Evolutionary conservation across 306 rosid species (phyloP).

Genomic region (Cucurbita argyrosperma): DNA sequence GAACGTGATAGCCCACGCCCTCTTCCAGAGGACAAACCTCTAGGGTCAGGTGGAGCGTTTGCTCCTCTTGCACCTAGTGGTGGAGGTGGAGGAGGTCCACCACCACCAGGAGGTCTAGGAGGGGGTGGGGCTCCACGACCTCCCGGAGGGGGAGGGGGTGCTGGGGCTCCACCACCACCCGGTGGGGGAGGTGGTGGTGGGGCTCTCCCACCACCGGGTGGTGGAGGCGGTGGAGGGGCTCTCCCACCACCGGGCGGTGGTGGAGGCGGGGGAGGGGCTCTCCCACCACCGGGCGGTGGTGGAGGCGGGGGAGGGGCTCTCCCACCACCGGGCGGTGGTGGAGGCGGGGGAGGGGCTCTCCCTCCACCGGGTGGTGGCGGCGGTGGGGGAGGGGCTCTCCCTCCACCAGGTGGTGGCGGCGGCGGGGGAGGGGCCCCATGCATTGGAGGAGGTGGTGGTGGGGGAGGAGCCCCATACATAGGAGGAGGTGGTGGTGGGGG

Average conservation of each 20-base stretch:
- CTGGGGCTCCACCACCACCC: background rate
- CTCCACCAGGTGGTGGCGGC: constrained; percentile 17
- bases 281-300: constrained; percentile 14
- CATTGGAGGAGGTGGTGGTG: background rate
- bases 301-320: constrained; percentile 49
- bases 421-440: background rate
- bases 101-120: constrained; percentile 52
- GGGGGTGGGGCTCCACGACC: constrained; percentile 23
- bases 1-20: constrained; percentile 81
- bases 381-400: constrained; percentile 2
- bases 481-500: background rate
- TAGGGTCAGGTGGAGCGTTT: constrained; percentile 25
- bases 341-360: constrained; percentile 8
- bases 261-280: constrained; percentile 24
- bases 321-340: constrained; percentile 1
- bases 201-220: constrained; percentile 15
- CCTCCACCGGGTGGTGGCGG: background rate
- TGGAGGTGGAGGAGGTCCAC: constrained; percentile 43
- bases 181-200: constrained; percentile 7
- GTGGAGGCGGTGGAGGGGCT: constrained; percentile 16
- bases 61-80: constrained; percentile 46
- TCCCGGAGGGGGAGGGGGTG: constrained; percentile 5
- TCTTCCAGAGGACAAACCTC: constrained; percentile 48
- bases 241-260: background rate
- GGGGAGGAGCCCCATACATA: background rate